phyloP scores from a whole-genome alignment of 2,329 filamentous ascomycete species.

The Stagonosporopsis chrysanthemi region DNA sequence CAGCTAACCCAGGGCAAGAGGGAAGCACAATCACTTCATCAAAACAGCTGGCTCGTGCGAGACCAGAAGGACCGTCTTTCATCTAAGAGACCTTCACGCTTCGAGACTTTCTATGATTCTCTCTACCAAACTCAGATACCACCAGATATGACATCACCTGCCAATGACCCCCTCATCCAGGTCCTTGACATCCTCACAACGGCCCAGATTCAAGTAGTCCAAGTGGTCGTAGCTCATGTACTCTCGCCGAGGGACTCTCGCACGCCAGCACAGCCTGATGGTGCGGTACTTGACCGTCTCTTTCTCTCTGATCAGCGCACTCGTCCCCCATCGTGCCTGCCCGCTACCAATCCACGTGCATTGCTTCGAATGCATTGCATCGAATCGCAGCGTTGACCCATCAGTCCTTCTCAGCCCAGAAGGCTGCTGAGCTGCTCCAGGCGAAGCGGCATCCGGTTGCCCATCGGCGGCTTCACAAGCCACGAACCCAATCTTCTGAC shows the following conservation, averaged over 20 bases:
- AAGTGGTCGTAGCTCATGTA: conserved; percentile 37
- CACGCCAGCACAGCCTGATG: conserved; percentile 34
- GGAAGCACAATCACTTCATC: not conserved
- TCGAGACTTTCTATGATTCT: not conserved
- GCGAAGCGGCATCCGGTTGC: not conserved
- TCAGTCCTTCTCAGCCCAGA: conserved; percentile 17
- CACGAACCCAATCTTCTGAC: conserved; percentile 6
- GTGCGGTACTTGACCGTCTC: conserved; percentile 20
- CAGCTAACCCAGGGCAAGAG: too few species aligned
- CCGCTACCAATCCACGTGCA: conserved; percentile 30
- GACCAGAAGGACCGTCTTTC: not conserved
- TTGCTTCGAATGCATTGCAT: conserved; percentile 11
- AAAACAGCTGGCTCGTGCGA: not conserved
- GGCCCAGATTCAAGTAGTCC: conserved; percentile 27
- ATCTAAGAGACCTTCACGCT: too few species aligned
- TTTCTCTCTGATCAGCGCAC: conserved; percentile 13
- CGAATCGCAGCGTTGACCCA: conserved; percentile 20
- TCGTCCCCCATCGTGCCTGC: conserved; percentile 18
- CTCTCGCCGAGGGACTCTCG: conserved; percentile 24
- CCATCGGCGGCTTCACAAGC: not conserved
- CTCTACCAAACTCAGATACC: not conserved
- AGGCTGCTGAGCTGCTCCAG: not conserved
- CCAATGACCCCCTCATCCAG: not conserved
- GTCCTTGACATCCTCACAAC: conserved; percentile 3
- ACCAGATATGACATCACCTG: not conserved